Evolutionary conservation across 106 monocot genomes (phyloP), one percentile per base, ranked within the genome.

Genomic region (Apostasia shenzhenica): DNA sequence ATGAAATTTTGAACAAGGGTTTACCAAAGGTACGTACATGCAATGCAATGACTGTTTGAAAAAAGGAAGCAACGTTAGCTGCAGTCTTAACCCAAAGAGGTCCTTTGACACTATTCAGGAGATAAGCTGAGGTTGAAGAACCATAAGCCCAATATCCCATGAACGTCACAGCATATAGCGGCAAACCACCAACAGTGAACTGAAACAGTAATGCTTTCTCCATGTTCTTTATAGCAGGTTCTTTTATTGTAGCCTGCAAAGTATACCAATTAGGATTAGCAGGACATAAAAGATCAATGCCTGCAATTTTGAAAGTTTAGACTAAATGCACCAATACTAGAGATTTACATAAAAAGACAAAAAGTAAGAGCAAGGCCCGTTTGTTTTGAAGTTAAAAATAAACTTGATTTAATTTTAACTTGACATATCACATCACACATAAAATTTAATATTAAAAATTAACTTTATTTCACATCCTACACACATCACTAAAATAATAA

Each of bases 121-220:
- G 79, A 67, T 85, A 88, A 1, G 76, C 48, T 56, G 88, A 88
- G 37, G 84, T 82, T 60, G 81, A 82, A 43, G 81, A 82, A 4
- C 88, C 88, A 81, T 88, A 88, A 41, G 88, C 88, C 88, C 88
- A 88, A 66, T 88, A 88, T 1, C 88, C 88, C 54, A 73, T 66
- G 51, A 88, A 85, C 8, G 73, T 84, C 3, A 88, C 82, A 60
- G 81, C 81, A 82, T 82, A 88, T 37, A 85, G 51, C 41, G 84
- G 84, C 52, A 85, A 71, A 4, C 60, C 57, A 8, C 88, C 88
- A 51, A 77, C 6, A 1, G 84, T 82, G 68, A 85, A 88, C 67
- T 88, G 88, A 70, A 88, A 82, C 79, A 76, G 81, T 48, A 88
- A 81, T 26, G 88, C 88, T 53, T 85, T 88, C 69, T 82, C 82